phyloP scores from a whole-genome alignment of 2,329 filamentous ascomycete genomes.

The Aspergillus intermedius region DNA sequence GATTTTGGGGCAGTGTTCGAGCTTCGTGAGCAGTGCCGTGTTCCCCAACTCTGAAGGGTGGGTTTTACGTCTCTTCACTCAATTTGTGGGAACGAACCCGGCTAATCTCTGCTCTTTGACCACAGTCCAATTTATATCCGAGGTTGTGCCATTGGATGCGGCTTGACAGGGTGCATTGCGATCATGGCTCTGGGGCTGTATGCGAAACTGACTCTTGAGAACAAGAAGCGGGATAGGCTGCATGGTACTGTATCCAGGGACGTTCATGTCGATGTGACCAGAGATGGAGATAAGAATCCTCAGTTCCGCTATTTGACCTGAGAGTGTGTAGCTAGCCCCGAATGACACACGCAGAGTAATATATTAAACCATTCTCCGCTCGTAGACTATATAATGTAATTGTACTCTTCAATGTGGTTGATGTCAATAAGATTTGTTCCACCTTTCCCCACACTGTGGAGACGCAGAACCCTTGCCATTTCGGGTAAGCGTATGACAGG shows the following conservation, averaged over 20 bases:
- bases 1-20: conserved; percentile 19
- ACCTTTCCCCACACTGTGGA: no score
- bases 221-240: conserved; percentile 14
- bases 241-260: conserved; percentile 13
- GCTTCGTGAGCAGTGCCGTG: conserved; percentile 17
- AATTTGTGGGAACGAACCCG: neutral
- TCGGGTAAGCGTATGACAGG: no score
- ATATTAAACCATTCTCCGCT: no score
- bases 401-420: no score
- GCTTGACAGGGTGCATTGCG: conserved; percentile 16
- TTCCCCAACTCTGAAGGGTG: conserved; percentile 15
- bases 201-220: conserved; percentile 12
- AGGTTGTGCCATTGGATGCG: conserved; percentile 18
- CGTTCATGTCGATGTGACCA: conserved; percentile 18
- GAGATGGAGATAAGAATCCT: conserved; percentile 14
- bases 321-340: neutral
- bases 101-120: neutral
- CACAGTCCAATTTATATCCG: conserved; percentile 12
- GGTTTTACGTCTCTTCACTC: no score
- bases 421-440: no score
- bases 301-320: conserved; percentile 19
- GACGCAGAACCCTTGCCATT: no score
- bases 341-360: no score
- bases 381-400: no score
- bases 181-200: conserved; percentile 16